Evolutionary conservation across 2,329 filamentous ascomycete genomes (phyloP).

Genomic region (Diaporthe sp.): DNA sequence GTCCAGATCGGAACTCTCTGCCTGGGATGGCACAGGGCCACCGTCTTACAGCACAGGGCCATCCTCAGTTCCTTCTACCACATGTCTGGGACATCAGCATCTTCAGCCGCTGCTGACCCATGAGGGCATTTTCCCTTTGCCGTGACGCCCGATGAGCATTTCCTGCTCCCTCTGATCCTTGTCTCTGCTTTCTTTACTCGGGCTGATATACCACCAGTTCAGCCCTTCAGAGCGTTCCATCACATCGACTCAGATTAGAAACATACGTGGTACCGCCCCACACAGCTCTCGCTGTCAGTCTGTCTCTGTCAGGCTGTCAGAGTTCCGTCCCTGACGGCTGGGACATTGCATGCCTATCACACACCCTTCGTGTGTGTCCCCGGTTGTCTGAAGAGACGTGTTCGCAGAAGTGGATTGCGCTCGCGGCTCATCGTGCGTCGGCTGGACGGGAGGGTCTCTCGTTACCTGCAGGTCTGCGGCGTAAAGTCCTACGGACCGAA

Average conservation of each 20-base stretch:
- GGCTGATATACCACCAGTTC: conserved; percentile 2
- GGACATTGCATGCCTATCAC: conserved; percentile 1
- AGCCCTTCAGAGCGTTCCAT: conserved; percentile 31
- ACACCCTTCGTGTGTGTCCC: background rate
- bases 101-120: conserved; percentile 30
- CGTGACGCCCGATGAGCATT: conserved; percentile 9
- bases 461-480: conserved; percentile 36
- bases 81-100: conserved; percentile 29
- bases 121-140: conserved; percentile 20
- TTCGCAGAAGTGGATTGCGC: conserved; percentile 1
- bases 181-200: background rate
- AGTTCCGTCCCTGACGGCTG: background rate
- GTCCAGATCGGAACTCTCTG: conserved; percentile 15
- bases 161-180: conserved; percentile 26
- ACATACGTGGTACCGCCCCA: conserved; percentile 13
- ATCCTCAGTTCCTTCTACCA: conserved; percentile 15
- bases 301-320: background rate
- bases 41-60: background rate
- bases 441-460: conserved; percentile 12
- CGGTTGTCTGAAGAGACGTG: background rate
- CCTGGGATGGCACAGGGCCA: background rate
- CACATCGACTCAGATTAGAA: conserved; percentile 29
- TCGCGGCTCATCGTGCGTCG: conserved; percentile 21
- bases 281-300: background rate
- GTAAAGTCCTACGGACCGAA: conserved; percentile 31